Percentiles rank a stretch among this genome's conserved stretches.
phyloP scores from a whole-genome alignment of 208 protist genomes.

The Jaenimonas drosophilae region DNA sequence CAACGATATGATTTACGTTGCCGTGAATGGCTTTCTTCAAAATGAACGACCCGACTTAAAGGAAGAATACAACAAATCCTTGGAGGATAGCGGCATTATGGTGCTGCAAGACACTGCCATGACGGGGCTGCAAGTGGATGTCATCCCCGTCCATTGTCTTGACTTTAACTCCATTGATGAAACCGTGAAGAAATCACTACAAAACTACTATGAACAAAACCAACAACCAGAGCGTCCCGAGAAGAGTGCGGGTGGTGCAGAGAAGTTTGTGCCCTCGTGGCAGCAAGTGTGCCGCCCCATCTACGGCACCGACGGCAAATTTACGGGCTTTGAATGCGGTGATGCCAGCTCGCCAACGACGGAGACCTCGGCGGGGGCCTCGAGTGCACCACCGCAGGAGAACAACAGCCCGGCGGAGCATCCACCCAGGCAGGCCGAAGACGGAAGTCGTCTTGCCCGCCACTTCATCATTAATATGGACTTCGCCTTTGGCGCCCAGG shows the following conservation, averaged over 20 bases:
- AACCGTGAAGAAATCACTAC: conserved; percentile 31
- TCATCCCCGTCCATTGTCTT: conserved; percentile 57
- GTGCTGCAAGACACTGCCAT: conserved; percentile 75
- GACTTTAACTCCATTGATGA: conserved; percentile 57
- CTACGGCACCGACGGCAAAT: background rate
- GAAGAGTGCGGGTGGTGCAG: background rate
- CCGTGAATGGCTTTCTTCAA: conserved; percentile 36
- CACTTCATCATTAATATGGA: conserved; percentile 91
- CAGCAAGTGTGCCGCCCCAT: conserved; percentile 23
- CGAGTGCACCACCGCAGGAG: background rate
- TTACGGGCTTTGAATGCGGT: background rate
- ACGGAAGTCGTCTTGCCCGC: conserved; percentile 14
- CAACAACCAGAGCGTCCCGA: background rate
- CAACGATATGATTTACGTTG: conserved; percentile 72
- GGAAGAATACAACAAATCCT: conserved; percentile 51
- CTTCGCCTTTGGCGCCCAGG: conserved; percentile 86
- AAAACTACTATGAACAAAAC: conserved; percentile 7
- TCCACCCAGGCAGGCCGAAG: background rate
- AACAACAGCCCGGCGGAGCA: background rate
- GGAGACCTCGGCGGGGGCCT: background rate
- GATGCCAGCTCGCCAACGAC: background rate
- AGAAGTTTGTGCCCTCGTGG: conserved; percentile 8
- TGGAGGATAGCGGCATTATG: conserved; percentile 62
- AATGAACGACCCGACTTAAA: conserved; percentile 47
- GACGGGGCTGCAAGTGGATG: conserved; percentile 80